Percentiles rank a stretch among this genome's conserved stretches.
These are phyloP conservation scores for Fusarium irregulare DNA, from an alignment of 2,329 filamentous ascomycete genomes.

Conservation along the genomic window DNA sequence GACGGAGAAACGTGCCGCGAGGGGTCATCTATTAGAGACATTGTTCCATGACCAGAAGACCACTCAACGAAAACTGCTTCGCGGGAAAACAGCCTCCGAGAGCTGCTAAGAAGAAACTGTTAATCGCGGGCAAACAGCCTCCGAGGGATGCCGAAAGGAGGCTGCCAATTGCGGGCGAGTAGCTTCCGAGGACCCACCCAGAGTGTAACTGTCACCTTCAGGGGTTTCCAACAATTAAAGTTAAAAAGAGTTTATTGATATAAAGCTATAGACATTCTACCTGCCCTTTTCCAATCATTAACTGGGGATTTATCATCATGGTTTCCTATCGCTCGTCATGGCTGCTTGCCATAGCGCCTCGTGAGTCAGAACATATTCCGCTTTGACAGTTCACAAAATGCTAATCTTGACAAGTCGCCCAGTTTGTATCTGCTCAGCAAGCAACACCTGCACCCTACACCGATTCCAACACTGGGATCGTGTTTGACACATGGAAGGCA, in stretches of 20 bases:
- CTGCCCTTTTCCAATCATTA: background rate
- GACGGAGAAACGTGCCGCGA: background rate
- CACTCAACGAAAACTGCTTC: background rate
- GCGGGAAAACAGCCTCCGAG: background rate
- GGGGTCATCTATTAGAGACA: background rate
- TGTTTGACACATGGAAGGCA: slow-evolving; percentile 12
- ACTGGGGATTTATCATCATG: slow-evolving; percentile 8
- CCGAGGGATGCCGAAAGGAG: background rate
- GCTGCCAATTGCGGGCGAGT: background rate
- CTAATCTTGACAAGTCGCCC: slow-evolving; percentile 1
- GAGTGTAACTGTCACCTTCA: background rate
- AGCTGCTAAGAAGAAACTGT: background rate
- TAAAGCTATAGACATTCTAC: background rate
- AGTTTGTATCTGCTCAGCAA: slow-evolving; percentile 15
- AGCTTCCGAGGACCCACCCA: background rate
- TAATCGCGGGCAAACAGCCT: background rate
- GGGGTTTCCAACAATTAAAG: background rate
- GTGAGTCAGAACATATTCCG: background rate
- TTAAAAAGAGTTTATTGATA: background rate
- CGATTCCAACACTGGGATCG: slow-evolving; percentile 1
- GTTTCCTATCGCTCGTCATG: background rate
- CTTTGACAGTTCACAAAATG: background rate
- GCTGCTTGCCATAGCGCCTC: background rate
- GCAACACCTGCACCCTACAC: background rate
- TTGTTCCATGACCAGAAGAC: background rate